Conservation (phyloP, 208 protist species). For the Histomonas meleagridis region DNA sequence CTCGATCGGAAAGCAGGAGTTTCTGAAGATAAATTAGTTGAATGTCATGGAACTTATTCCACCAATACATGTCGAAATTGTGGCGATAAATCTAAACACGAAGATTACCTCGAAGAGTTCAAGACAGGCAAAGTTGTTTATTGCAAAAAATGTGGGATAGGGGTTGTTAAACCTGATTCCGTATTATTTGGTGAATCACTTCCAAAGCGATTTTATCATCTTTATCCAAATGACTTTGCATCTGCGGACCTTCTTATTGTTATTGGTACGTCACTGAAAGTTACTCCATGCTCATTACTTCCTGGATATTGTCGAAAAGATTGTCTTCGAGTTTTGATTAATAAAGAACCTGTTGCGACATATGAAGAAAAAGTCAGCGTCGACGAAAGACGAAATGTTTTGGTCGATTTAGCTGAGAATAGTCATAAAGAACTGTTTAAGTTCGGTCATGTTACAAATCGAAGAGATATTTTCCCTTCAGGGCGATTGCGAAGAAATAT, state of each 20-base stretch:
- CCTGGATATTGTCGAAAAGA: background rate
- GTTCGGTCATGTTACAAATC: background rate
- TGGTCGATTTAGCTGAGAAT: too few relatives aligned
- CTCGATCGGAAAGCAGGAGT: conserved; percentile 69
- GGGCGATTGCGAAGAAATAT: background rate
- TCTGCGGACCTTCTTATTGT: conserved; percentile 71
- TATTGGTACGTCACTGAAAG: conserved; percentile 78
- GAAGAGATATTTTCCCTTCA: background rate
- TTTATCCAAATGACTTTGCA: conserved; percentile 35
- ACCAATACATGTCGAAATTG: conserved; percentile 53
- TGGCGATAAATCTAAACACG: conserved; percentile 61
- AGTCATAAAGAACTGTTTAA: too few relatives aligned
- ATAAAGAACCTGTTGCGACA: background rate
- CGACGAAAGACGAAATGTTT: too few relatives aligned
- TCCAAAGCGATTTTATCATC: conserved; percentile 65
- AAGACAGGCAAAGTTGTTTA: background rate
- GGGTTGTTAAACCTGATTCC: conserved; percentile 78
- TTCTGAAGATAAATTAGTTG: conserved; percentile 64
- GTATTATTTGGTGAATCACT: conserved; percentile 84
- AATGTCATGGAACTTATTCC: conserved; percentile 82
- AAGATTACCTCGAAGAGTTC: background rate
- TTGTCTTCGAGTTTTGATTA: background rate
- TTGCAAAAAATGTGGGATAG: conserved; percentile 38
- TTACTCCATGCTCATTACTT: conserved; percentile 69
- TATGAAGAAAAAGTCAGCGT: too few relatives aligned